These are phyloP conservation scores for Tagetes erecta DNA, from an alignment of 129 eudicot species.

Conservation along the genomic window DNA sequence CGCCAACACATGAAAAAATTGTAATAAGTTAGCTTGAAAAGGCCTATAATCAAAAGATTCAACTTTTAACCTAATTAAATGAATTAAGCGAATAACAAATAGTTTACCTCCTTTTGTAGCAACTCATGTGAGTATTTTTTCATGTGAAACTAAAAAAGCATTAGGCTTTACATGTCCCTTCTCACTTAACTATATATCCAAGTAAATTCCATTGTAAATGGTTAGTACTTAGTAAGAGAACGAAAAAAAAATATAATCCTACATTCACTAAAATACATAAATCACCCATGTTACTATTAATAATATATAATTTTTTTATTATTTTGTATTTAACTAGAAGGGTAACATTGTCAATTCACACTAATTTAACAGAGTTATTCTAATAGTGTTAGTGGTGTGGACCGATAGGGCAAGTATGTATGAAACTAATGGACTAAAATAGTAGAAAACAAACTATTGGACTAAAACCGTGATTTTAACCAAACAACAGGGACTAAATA, in stretches of 20 bases:
- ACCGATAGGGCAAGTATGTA: no score
- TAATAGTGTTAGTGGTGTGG: no score
- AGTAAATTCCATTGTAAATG: slow-evolving; percentile 6
- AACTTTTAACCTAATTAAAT: background rate
- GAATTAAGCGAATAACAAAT: background rate
- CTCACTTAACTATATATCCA: slow-evolving; percentile 58
- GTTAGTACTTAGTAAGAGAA: background rate
- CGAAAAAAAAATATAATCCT: background rate
- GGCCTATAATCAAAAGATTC: slow-evolving; percentile 13
- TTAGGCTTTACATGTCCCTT: slow-evolving; percentile 91
- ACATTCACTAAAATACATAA: background rate
- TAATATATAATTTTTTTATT: background rate
- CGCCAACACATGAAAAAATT: slow-evolving; percentile 22
- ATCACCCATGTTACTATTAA: background rate
- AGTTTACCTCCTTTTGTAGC: slow-evolving; percentile 92
- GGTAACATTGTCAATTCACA: no score
- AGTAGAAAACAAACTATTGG: no score
- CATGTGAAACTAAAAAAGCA: slow-evolving; percentile 68
- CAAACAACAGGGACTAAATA: no score
- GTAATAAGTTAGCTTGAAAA: slow-evolving; percentile 25
- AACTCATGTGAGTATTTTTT: slow-evolving; percentile 67
- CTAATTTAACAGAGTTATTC: no score
- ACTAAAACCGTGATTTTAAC: no score
- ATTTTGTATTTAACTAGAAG: no score
- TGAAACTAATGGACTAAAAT: no score